Evolutionary conservation across 73 alveolate species (phyloP).

Genomic region (Effrenium voratum): DNA sequence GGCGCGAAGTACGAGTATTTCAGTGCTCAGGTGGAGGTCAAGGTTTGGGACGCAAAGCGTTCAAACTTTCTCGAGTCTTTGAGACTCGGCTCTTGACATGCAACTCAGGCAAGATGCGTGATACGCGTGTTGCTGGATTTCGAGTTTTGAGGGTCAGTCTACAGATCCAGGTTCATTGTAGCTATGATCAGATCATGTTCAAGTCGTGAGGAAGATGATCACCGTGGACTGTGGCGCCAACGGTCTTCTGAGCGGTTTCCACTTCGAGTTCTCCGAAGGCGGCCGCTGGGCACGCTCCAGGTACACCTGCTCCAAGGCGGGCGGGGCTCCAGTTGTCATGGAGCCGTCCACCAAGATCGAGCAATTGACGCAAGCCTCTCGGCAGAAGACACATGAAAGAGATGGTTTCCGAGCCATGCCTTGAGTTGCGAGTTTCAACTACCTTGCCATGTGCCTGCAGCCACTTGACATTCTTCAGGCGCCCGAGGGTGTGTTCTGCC

Average conservation of each 20-base stretch:
- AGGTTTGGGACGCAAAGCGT: neutral
- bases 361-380: constrained; percentile 1
- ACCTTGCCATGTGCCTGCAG: too few relatives aligned
- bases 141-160: too few relatives aligned
- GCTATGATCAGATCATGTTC: neutral
- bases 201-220: constrained; percentile 60
- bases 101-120: neutral
- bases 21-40: constrained; percentile 89
- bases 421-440: neutral
- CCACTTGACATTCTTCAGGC: too few relatives aligned
- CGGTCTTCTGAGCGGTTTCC: constrained; percentile 88
- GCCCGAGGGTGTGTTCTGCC: too few relatives aligned
- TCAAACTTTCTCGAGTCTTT: constrained; percentile 34
- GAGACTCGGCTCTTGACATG: neutral
- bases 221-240: constrained; percentile 79
- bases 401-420: neutral
- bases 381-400: neutral
- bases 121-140: too few relatives aligned
- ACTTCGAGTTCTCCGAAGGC: constrained; percentile 88
- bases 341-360: constrained; percentile 79
- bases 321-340: constrained; percentile 90
- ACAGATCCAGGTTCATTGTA: too few relatives aligned
- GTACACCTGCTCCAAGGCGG: constrained; percentile 73
- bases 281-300: constrained; percentile 93
- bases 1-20: constrained; percentile 78